phyloP scores from a whole-genome alignment of 495 filamentous ascomycete species.

The Lepidopterella palustris region DNA sequence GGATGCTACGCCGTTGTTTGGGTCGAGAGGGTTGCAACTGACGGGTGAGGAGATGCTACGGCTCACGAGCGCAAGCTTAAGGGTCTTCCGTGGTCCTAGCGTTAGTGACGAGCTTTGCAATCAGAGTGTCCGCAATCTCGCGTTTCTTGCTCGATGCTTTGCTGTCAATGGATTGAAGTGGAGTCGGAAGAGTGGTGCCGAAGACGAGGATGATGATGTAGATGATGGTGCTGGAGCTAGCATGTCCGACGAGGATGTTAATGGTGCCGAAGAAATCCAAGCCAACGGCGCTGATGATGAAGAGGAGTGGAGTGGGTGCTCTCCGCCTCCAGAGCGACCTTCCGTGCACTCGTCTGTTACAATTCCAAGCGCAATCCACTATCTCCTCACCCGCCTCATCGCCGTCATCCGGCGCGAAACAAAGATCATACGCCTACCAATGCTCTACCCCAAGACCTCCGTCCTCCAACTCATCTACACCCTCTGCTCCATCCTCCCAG shows the following conservation, averaged over 20 bases:
- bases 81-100: constrained; percentile 58
- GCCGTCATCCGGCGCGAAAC: constrained; percentile 73
- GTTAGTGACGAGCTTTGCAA: constrained; percentile 61
- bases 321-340: neutral
- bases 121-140: constrained; percentile 67
- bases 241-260: constrained; percentile 32
- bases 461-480: constrained; percentile 65
- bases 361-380: constrained; percentile 50
- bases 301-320: constrained; percentile 24
- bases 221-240: constrained; percentile 32
- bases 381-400: constrained; percentile 68
- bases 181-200: constrained; percentile 33
- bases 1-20: constrained; percentile 54
- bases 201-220: constrained; percentile 35
- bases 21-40: constrained; percentile 64
- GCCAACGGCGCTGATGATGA: constrained; percentile 41
- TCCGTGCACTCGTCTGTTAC: too few species aligned
- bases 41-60: constrained; percentile 56
- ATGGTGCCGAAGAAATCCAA: constrained; percentile 33
- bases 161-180: constrained; percentile 54
- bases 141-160: constrained; percentile 67
- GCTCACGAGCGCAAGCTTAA: constrained; percentile 56
- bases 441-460: constrained; percentile 57
- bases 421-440: constrained; percentile 16
- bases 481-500: constrained; percentile 51